Percentiles rank a stretch among this genome's conserved stretches.
Evolutionary conservation across 2,329 filamentous ascomycete species (phyloP).

Genomic region (Xylaria multiplex): DNA sequence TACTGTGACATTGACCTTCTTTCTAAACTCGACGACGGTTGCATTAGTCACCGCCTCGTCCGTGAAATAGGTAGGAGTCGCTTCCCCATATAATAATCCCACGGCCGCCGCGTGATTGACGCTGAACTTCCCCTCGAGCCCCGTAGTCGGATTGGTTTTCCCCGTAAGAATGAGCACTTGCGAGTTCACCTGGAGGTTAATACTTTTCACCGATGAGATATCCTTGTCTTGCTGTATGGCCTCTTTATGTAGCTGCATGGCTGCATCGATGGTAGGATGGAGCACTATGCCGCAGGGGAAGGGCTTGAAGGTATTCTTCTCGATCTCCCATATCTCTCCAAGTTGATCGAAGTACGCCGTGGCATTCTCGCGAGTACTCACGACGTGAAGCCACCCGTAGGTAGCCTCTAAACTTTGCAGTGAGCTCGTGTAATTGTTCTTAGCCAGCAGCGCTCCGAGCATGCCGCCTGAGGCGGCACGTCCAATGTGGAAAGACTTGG

Average conservation of each 20-base stretch:
- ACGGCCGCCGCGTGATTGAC: conserved; percentile 65
- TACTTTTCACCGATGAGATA: conserved; percentile 42
- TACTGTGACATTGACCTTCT: conserved; percentile 56
- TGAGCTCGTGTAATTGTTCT: conserved; percentile 60
- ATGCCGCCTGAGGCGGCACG: conserved; percentile 63
- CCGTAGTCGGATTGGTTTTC: conserved; percentile 59
- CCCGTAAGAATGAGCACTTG: conserved; percentile 63
- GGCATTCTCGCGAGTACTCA: conserved; percentile 54
- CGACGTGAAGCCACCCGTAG: conserved; percentile 64
- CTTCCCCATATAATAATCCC: conserved; percentile 59
- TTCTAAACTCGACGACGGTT: conserved; percentile 48
- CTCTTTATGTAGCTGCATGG: conserved; percentile 57
- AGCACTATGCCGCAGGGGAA: conserved; percentile 68
- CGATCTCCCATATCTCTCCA: conserved; percentile 58
- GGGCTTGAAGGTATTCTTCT: conserved; percentile 65
- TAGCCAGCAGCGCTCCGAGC: conserved; percentile 52
- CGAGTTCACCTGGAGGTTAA: conserved; percentile 60
- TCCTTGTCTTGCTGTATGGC: conserved; percentile 47
- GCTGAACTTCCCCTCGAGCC: conserved; percentile 64
- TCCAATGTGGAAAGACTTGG: conserved; percentile 65
- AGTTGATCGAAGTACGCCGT: conserved; percentile 53
- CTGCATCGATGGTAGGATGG: conserved; percentile 64
- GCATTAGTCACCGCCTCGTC: conserved; percentile 57
- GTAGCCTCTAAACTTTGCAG: conserved; percentile 60
- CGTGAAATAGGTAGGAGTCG: conserved; percentile 62